A percentile compares a stretch with the other conserved stretches of the same genome.
phyloP scores from a whole-genome alignment of 306 rosid species.

The Heteromeles arbutifolia region DNA sequence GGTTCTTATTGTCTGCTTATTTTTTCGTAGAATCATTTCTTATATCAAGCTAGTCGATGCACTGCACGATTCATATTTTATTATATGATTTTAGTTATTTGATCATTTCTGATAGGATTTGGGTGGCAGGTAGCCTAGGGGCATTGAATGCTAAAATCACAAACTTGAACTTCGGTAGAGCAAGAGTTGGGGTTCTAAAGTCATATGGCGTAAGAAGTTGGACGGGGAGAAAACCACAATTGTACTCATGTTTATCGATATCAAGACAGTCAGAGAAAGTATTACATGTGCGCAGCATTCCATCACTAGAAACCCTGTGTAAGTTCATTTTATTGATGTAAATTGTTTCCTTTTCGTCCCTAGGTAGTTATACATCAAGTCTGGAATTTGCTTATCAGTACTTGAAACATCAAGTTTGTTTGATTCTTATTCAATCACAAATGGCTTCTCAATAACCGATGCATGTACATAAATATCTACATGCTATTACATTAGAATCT shows the following conservation, averaged over 20 bases:
- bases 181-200: constrained; percentile 29
- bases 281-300: constrained; percentile 10
- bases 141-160: constrained; percentile 36
- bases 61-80: not conserved
- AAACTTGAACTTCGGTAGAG: constrained; percentile 34
- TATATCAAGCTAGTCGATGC: not conserved
- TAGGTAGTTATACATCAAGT: not conserved
- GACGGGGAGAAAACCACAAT: constrained; percentile 39
- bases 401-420: not conserved
- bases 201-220: constrained; percentile 43
- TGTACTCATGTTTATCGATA: constrained; percentile 32
- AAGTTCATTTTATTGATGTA: constrained; percentile 18
- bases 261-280: constrained; percentile 31
- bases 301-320: constrained; percentile 40
- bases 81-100: not conserved
- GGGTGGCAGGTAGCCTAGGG: constrained; percentile 60
- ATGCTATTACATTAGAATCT: not conserved
- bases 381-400: not conserved
- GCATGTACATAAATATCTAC: not conserved
- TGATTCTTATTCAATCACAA: not conserved
- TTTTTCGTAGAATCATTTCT: not conserved
- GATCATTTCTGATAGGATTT: not conserved
- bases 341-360: not conserved
- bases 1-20: not conserved
- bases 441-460: not conserved